Conservation (phyloP, 768 basidiomycete genomes). For the Auriscalpium microsporum region DNA sequence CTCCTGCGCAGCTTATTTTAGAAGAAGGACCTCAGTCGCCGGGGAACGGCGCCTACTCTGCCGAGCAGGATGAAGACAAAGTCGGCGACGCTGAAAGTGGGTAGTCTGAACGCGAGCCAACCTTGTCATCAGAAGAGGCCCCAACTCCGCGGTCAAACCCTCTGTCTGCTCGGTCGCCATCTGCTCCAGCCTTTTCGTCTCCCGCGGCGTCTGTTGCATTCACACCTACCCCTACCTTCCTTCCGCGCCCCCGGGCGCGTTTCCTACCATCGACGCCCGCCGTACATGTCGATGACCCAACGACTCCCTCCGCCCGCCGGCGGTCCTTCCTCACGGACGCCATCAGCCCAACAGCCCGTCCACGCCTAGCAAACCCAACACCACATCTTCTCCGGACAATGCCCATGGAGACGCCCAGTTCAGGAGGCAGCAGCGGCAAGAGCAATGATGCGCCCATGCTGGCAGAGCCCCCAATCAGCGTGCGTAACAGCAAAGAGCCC, state of each 20-base stretch:
- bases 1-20: not conserved
- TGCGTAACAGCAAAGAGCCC: constrained; percentile 16
- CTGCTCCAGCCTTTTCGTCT: constrained; percentile 36
- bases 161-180: constrained; percentile 23
- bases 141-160: constrained; percentile 8
- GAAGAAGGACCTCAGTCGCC: not conserved
- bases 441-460: constrained; percentile 14
- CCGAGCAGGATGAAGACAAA: not conserved
- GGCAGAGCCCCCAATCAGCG: too few species aligned
- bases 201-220: constrained; percentile 48
- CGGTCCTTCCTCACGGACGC: constrained; percentile 78
- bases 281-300: constrained; percentile 27
- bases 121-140: constrained; percentile 61
- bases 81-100: not conserved
- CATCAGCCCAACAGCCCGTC: constrained; percentile 74
- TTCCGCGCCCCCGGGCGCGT: constrained; percentile 51
- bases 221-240: constrained; percentile 64
- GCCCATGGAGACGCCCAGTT: constrained; percentile 12
- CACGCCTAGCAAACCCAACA: constrained; percentile 56
- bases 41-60: not conserved
- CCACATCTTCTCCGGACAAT: constrained; percentile 40
- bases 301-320: constrained; percentile 66
- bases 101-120: constrained; percentile 38
- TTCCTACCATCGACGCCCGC: constrained; percentile 37
- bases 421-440: constrained; percentile 26